phyloP scores from a whole-genome alignment of 192 early-diverging fungal genomes.

The Linnemannia elongata region DNA sequence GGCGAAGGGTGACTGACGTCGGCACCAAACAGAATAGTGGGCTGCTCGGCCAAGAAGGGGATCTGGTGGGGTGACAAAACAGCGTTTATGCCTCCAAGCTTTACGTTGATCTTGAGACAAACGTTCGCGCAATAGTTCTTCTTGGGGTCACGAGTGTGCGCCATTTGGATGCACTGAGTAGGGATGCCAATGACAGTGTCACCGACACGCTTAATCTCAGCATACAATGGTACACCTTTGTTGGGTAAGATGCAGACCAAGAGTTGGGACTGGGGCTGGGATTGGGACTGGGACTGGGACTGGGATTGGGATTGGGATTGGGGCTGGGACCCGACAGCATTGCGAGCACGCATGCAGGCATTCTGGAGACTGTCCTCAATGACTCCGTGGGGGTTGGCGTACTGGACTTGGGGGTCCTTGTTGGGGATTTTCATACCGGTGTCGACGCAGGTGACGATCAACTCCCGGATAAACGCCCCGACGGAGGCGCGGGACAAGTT shows the following conservation, averaged over 20 bases:
- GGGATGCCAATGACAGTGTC: constrained; percentile 92
- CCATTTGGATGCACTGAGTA: constrained; percentile 92
- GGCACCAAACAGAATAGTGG: constrained; percentile 92
- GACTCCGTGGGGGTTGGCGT: constrained; percentile 71
- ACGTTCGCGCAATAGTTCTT: constrained; percentile 98
- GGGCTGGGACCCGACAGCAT: constrained; percentile 71
- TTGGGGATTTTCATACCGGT: constrained; percentile 77
- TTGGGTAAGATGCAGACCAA: constrained; percentile 87
- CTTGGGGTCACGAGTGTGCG: constrained; percentile 80
- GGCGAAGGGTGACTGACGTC: constrained; percentile 92
- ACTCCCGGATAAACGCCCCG: constrained; percentile 79
- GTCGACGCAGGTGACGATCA: constrained; percentile 79
- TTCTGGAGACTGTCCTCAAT: constrained; percentile 77
- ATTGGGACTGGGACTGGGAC: too few relatives aligned
- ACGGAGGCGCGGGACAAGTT: constrained; percentile 65
- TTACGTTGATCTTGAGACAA: constrained; percentile 95
- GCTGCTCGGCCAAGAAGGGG: constrained; percentile 76
- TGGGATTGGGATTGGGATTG: too few relatives aligned
- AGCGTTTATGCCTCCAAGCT: constrained; percentile 92
- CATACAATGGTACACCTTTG: constrained; percentile 85
- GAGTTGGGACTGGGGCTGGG: too few relatives aligned
- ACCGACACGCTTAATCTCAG: constrained; percentile 86
- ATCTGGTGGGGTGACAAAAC: constrained; percentile 71
- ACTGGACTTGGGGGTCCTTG: constrained; percentile 58
- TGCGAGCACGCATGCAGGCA: constrained; percentile 77